Conservation (phyloP, 2,329 filamentous ascomycete genomes). For the Chaetothyriales sp. region DNA sequence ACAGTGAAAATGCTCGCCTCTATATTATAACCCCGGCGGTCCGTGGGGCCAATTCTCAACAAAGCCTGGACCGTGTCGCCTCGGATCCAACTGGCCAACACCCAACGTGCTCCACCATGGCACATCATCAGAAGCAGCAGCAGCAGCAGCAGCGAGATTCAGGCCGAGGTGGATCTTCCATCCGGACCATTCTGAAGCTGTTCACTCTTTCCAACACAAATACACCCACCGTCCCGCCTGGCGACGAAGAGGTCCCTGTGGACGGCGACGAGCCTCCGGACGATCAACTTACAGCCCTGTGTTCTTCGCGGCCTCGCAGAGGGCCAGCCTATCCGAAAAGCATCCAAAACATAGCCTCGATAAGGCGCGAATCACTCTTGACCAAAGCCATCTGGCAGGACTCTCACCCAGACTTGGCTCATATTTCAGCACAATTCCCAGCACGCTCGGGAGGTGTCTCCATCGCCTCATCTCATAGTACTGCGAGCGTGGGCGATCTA, state of each 20-base stretch:
- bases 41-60: constrained; percentile 21
- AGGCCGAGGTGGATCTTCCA: constrained; percentile 3
- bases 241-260: constrained; percentile 52
- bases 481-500: constrained; percentile 65
- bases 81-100: constrained; percentile 1
- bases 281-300: constrained; percentile 23
- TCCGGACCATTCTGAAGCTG: constrained; percentile 33
- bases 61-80: not conserved
- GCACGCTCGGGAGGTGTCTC: constrained; percentile 30
- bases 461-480: constrained; percentile 60
- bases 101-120: constrained; percentile 2
- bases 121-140: constrained; percentile 8
- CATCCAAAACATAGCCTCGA: constrained; percentile 28
- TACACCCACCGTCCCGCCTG: constrained; percentile 25
- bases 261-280: constrained; percentile 88
- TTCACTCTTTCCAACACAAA: constrained; percentile 26
- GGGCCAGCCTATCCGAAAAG: constrained; percentile 19
- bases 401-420: constrained; percentile 40
- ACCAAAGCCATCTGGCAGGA: constrained; percentile 67
- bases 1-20: constrained; percentile 22
- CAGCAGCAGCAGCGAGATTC: not conserved
- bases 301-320: constrained; percentile 11
- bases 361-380: constrained; percentile 65
- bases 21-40: constrained; percentile 31
- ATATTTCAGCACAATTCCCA: constrained; percentile 15